These are phyloP conservation scores for Magnusiomyces fungicola DNA, from an alignment of 1,139 yeast species.

Conservation along the genomic window DNA sequence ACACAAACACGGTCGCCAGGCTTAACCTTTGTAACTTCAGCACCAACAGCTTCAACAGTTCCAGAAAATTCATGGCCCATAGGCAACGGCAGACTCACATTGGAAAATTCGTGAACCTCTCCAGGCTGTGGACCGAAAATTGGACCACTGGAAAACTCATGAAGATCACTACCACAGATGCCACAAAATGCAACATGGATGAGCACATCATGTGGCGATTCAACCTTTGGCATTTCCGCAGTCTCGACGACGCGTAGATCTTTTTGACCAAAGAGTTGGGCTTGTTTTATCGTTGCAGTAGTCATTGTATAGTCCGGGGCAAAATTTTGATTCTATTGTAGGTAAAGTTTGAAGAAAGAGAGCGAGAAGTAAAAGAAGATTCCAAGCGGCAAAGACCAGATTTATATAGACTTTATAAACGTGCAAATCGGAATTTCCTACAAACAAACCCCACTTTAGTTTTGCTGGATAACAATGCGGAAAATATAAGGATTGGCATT, in stretches of 20 bases:
- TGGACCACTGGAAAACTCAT: slow-evolving; percentile 43
- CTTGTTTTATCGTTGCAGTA: slow-evolving; percentile 8
- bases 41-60: slow-evolving; percentile 34
- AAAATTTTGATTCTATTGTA: background rate
- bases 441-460: too few species aligned
- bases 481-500: too few species aligned
- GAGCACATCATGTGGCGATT: slow-evolving; percentile 34
- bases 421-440: too few species aligned
- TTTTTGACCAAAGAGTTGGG: slow-evolving; percentile 11
- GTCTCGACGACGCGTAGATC: slow-evolving; percentile 11
- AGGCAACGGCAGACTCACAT: slow-evolving; percentile 30
- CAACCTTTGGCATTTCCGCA: slow-evolving; percentile 6
- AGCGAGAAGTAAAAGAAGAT: background rate
- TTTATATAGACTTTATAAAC: background rate
- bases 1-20: slow-evolving; percentile 42
- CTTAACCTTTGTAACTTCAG: slow-evolving; percentile 30
- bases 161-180: slow-evolving; percentile 47
- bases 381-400: background rate
- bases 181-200: slow-evolving; percentile 44
- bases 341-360: background rate
- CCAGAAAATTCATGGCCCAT: slow-evolving; percentile 57
- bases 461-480: too few species aligned
- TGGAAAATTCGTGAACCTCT: slow-evolving; percentile 25
- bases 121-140: slow-evolving; percentile 35
- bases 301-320: background rate